Evolutionary conservation across 148 eudicot species (phyloP), one percentile per base, ranked within the genome.

Genomic region (Fagopyrum homotropicum): DNA sequence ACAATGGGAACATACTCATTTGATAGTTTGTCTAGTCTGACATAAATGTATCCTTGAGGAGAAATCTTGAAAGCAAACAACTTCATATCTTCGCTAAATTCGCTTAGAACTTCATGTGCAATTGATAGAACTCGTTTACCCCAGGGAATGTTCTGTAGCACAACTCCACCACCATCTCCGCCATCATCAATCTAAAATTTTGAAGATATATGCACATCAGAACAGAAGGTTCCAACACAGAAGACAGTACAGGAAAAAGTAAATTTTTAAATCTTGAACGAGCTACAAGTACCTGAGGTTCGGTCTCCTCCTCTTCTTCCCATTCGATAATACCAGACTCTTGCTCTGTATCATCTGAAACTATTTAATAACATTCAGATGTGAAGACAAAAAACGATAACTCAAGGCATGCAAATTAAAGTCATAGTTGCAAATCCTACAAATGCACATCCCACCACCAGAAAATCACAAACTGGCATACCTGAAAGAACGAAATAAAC

Each of bases 121-220:
- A 92, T 83, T 16, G 94, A 88, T 72, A 96, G 75, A 70, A 81
- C 97, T 68, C 74, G 87, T 71, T 87, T 93, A 50, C 98, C 99
- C 99, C 99, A 96, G 68, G 85, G 78, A 73, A 93, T 85, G 74
- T 86, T 88, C 74, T 92, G 89, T 35, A 96, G 84, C 76, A 85
- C 93, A 46, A 96, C 78, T 77, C 99, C 99, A 78, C 99, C 98
- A 43, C 98, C 98, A 84, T 89, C 92, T 43, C 96, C 97, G 79
- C 99, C 99, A 83, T 96, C 97, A 15, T 90, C 99, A 76, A 89
- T 75, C 97, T 96, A 75, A 22, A 72, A 57, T 64, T 81, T 68
- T 63, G 69, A 75, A 56, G 55, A 44, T 73, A 57, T 48, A 73
- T 7, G 4, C 60, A 40, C 6, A 15, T 51, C 26, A 30, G 40